phyloP scores from a whole-genome alignment of 805 yeast species.

The Kregervanrija pseudodelftensis region DNA sequence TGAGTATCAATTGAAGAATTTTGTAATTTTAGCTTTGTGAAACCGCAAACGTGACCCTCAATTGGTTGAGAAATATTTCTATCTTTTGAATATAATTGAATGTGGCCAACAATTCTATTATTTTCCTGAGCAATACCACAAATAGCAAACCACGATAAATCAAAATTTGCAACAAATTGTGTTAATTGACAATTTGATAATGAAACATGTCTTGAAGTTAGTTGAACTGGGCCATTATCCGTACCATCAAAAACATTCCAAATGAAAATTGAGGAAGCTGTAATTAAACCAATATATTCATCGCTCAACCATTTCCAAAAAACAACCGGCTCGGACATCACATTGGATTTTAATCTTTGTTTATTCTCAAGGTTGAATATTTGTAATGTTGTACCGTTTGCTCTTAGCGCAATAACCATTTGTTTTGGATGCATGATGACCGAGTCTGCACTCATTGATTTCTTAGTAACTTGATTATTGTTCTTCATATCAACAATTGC shows the following conservation, averaged over 20 bases:
- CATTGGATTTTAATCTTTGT: constrained; percentile 82
- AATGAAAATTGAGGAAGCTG: constrained; percentile 64
- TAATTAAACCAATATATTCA: constrained; percentile 72
- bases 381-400: constrained; percentile 93
- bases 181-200: constrained; percentile 81
- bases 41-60: constrained; percentile 95
- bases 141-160: constrained; percentile 86
- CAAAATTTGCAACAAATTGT: constrained; percentile 76
- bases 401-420: constrained; percentile 86
- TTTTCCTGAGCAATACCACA: constrained; percentile 93
- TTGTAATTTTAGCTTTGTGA: constrained; percentile 68
- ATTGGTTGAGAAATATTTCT: constrained; percentile 93
- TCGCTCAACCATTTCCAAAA: constrained; percentile 92
- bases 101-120: constrained; percentile 92
- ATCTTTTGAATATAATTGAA: constrained; percentile 82
- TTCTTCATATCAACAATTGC: constrained; percentile 84
- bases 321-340: constrained; percentile 80
- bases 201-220: constrained; percentile 79
- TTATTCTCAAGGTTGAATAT: constrained; percentile 84
- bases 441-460: constrained; percentile 94
- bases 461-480: constrained; percentile 73
- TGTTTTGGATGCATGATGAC: constrained; percentile 94
- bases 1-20: constrained; percentile 74
- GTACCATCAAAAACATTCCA: constrained; percentile 84
- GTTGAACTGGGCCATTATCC: constrained; percentile 69